These are phyloP conservation scores for Xylariaceae sp. DNA, from an alignment of 2,329 filamentous ascomycete species.

Conservation along the genomic window DNA sequence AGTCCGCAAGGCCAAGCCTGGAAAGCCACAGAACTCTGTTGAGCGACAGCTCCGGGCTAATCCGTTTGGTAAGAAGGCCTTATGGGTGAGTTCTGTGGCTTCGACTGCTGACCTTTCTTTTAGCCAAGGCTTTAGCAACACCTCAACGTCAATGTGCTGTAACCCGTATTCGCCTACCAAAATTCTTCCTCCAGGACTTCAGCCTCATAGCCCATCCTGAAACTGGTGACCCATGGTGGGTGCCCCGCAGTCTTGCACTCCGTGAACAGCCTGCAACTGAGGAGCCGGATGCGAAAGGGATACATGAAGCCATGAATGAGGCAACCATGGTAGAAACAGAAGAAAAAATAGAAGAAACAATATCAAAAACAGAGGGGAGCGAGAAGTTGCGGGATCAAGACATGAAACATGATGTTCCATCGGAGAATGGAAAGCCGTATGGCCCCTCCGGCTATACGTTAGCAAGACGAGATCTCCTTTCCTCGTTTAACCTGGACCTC, in stretches of 20 bases:
- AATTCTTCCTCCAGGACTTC: slow-evolving; percentile 66
- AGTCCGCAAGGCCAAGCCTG: slow-evolving; percentile 41
- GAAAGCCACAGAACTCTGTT: slow-evolving; percentile 47
- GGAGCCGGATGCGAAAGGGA: not conserved
- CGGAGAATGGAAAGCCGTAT: slow-evolving; percentile 7
- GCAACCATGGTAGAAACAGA: not conserved
- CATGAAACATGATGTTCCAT: not conserved
- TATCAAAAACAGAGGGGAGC: not conserved
- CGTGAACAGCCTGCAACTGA: slow-evolving; percentile 12
- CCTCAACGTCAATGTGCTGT: slow-evolving; percentile 60
- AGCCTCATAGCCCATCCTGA: slow-evolving; percentile 57
- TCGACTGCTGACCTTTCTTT: slow-evolving; percentile 1
- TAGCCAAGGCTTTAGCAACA: slow-evolving; percentile 64
- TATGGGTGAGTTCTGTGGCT: not conserved
- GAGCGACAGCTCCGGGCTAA: slow-evolving; percentile 63
- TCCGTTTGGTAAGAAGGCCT: slow-evolving; percentile 58
- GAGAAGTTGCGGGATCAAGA: slow-evolving; percentile 2
- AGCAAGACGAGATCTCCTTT: slow-evolving; percentile 39
- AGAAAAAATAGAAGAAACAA: not conserved
- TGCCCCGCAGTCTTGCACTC: slow-evolving; percentile 50
- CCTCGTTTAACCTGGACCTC: slow-evolving; percentile 16
- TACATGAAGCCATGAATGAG: slow-evolving; percentile 25
- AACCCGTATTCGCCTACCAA: slow-evolving; percentile 55
- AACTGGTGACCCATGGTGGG: slow-evolving; percentile 56
- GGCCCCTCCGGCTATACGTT: slow-evolving; percentile 38